Evolutionary conservation across 106 monocot genomes (phyloP).

Genomic region (Dendrobium chrysotoxum): DNA sequence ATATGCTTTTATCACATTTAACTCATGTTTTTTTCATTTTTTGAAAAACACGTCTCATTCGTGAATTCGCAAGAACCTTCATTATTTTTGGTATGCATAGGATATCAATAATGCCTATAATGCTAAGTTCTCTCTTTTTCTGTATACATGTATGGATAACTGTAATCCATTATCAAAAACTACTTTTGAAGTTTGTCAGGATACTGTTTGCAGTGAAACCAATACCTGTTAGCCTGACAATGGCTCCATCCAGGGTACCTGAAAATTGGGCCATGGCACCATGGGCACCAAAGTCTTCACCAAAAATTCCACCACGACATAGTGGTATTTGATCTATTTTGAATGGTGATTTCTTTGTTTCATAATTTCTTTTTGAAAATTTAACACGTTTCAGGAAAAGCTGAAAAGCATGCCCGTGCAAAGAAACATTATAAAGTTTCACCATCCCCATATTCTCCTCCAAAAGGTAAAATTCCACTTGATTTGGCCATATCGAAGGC

Average conservation of each 20-base stretch:
- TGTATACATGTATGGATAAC: background rate
- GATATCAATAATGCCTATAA: no score
- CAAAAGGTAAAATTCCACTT: constrained; percentile 5
- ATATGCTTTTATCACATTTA: background rate
- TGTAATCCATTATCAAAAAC: background rate
- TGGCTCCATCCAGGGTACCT: constrained; percentile 9
- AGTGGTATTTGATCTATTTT: background rate
- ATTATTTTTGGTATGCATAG: background rate
- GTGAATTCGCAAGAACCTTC: background rate
- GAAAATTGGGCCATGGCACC: constrained; percentile 6
- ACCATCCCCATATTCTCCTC: background rate
- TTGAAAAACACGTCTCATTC: background rate
- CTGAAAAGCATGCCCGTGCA: background rate
- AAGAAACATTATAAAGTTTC: background rate
- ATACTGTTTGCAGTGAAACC: background rate
- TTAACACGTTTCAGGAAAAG: background rate
- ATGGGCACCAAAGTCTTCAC: constrained; percentile 6
- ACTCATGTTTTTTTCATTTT: background rate
- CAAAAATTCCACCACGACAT: background rate
- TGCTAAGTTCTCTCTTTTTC: no score
- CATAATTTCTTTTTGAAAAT: background rate
- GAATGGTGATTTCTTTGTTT: background rate
- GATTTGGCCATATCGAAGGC: background rate
- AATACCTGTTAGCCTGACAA: background rate
- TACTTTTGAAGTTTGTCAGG: background rate